A percentile compares a stretch with the other conserved stretches of the same genome.
phyloP scores from a whole-genome alignment of 306 rosid species.

The Prunus campanulata region DNA sequence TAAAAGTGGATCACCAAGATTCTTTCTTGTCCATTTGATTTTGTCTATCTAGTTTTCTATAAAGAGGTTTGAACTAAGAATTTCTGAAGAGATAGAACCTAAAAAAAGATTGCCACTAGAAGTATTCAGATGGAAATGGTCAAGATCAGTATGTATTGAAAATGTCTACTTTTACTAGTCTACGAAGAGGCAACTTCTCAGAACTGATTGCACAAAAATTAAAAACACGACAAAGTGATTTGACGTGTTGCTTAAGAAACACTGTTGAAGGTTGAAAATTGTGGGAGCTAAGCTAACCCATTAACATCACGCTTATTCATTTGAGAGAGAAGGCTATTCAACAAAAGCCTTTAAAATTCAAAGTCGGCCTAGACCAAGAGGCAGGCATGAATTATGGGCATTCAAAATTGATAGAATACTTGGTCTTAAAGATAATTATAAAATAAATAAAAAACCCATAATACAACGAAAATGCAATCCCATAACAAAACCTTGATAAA shows the following conservation, averaged over 20 bases:
- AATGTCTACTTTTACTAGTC: not conserved
- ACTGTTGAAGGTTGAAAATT: not conserved
- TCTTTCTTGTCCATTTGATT: not conserved
- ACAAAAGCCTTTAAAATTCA: not conserved
- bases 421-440: too few relatives aligned
- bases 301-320: not conserved
- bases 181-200: not conserved
- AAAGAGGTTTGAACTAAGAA: not conserved
- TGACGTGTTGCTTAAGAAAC: not conserved
- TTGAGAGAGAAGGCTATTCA: not conserved
- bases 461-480: not conserved
- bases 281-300: not conserved
- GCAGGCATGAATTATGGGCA: not conserved
- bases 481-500: not conserved
- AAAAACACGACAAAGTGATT: not conserved
- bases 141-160: not conserved
- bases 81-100: not conserved
- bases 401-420: not conserved
- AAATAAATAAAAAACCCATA: not conserved
- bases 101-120: too few relatives aligned
- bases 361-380: not conserved
- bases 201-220: not conserved
- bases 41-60: not conserved
- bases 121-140: not conserved
- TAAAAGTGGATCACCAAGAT: not conserved